Evolutionary conservation across 352 stramenopile genomes (phyloP), one percentile per base, ranked within the genome.

Genomic region (Phytopythium kandeliae): DNA sequence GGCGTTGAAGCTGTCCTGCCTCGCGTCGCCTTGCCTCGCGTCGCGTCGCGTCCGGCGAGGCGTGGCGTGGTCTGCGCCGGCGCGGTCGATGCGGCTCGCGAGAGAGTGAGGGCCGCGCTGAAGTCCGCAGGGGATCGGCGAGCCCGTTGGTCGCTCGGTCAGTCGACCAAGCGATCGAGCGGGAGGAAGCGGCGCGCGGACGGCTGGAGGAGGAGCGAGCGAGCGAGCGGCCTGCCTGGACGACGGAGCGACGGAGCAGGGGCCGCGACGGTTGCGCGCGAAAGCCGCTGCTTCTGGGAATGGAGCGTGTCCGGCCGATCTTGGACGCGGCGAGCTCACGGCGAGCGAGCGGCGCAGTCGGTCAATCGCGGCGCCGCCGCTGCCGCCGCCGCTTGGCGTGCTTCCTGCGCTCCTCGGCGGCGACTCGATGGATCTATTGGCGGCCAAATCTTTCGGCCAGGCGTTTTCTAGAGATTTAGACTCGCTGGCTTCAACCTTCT

Each of bases 221-320:
- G n/a, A n/a, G n/a, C 8, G 37, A 31, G 28, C 19, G 9, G 37
- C 10, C n/a, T n/a, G n/a, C n/a, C n/a, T n/a, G 2, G 10, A 21
- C 8, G 25, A 16, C 11, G 7, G 38, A 45, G 21, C 25, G 24
- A 13, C 22, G 12, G 21, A 30, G 21, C 21, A 28, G 9, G 21
- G 12, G 26, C 22, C 40, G 40, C 40, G 40, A 46, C 40, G 30
- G 40, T 46, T 46, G 40, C 40, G 40, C 40, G 21, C 40, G 40
- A 46, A 33, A 46, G 40, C 40, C 40, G 40, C 40, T 46, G 12
- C 40, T 46, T 46, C 40, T 46, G 24, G 40, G 40, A 46, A 46
- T 46, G 40, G 22, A 33, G 22, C 21, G 21, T 44, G 21, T 9
- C 6, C 3, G 19, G 13, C 10, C 12, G 38, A 44, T 44, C 38